Evolutionary conservation across 306 rosid species (phyloP).

Genomic region (Rubus idaeus): DNA sequence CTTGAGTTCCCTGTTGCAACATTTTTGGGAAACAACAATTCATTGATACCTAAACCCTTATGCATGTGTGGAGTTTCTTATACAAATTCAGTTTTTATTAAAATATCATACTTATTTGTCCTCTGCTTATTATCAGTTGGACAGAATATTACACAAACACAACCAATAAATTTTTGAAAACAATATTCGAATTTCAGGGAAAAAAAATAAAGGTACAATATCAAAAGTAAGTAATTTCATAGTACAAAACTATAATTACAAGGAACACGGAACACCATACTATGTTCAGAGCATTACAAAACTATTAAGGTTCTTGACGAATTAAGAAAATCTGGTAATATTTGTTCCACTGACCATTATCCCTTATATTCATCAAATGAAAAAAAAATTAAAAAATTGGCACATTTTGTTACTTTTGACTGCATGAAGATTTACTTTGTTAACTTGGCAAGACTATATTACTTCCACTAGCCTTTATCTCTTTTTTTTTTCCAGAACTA

Average conservation of each 20-base stretch:
- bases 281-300: not conserved
- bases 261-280: not conserved
- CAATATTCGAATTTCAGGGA: not conserved
- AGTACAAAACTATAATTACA: not conserved
- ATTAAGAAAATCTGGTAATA: not conserved
- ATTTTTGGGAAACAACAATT: not conserved
- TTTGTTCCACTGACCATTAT: not conserved
- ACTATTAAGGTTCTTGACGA: not conserved
- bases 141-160: not conserved
- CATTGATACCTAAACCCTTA: not conserved
- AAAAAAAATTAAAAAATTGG: not conserved
- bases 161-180: not conserved
- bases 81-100: not conserved
- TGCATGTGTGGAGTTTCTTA: not conserved
- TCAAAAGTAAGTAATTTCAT: not conserved
- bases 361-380: not conserved
- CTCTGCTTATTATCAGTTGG: not conserved
- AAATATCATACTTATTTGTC: not conserved
- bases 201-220: not conserved
- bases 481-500: slow-evolving; percentile 1
- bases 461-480: not conserved
- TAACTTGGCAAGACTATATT: not conserved
- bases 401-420: slow-evolving; percentile 7
- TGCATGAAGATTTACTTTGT: not conserved
- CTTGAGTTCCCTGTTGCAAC: not conserved